phyloP scores from a whole-genome alignment of 2,329 filamentous ascomycete genomes.

The Paramyrothecium sp. region DNA sequence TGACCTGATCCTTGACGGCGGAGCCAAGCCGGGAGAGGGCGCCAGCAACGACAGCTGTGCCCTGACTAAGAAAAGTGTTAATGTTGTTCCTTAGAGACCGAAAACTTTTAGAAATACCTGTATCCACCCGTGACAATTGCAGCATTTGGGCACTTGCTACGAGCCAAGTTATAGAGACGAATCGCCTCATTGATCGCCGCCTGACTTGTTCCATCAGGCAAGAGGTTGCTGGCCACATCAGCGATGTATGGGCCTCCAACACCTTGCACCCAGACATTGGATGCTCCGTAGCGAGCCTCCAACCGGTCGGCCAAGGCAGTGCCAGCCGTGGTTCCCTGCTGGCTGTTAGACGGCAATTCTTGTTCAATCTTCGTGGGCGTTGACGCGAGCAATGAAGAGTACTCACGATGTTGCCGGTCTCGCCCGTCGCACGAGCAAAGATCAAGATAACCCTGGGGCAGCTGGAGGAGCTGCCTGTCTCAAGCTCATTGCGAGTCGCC shows the following conservation, averaged over 20 bases:
- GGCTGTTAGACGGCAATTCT: neutral
- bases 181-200: conserved; percentile 39
- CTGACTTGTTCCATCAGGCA: conserved; percentile 32
- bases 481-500: conserved; percentile 23
- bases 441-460: conserved; percentile 37
- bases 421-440: conserved; percentile 37
- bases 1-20: conserved; percentile 30
- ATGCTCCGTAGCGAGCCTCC: conserved; percentile 19
- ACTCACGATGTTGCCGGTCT: conserved; percentile 35
- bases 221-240: conserved; percentile 30
- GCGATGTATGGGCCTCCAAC: conserved; percentile 39
- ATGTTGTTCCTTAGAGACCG: too few relatives aligned
- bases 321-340: conserved; percentile 25
- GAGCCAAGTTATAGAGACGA: conserved; percentile 35
- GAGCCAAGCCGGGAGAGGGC: conserved; percentile 31
- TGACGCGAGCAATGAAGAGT: too few relatives aligned
- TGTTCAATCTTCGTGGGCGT: too few relatives aligned
- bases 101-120: conserved; percentile 19
- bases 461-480: conserved; percentile 19
- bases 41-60: conserved; percentile 40
- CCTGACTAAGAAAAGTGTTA: conserved; percentile 26
- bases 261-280: conserved; percentile 39
- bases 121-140: conserved; percentile 40
- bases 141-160: conserved; percentile 40
- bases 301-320: conserved; percentile 26